Conservation (phyloP, 2,329 filamentous ascomycete genomes). For the Colletotrichum falcatum region DNA sequence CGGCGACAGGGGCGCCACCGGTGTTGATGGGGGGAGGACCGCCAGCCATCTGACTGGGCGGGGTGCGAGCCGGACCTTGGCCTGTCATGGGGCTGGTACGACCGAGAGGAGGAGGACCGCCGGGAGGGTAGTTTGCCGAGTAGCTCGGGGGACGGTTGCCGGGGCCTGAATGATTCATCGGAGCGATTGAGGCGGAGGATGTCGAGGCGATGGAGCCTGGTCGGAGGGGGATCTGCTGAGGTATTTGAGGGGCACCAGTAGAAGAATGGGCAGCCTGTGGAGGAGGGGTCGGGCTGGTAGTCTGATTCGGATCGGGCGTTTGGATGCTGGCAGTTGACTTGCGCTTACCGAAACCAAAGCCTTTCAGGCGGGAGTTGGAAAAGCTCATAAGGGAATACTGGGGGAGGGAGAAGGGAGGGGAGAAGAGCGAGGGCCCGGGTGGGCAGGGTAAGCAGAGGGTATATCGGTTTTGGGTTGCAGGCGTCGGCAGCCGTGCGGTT, state of each 20-base stretch:
- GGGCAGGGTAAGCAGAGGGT: constrained; percentile 39
- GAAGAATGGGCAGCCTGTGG: constrained; percentile 42
- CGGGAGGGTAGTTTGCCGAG: constrained; percentile 65
- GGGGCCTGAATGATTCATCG: constrained; percentile 73
- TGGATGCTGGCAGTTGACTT: constrained; percentile 75
- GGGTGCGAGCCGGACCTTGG: constrained; percentile 64
- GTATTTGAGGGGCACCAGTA: constrained; percentile 61
- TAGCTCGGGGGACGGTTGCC: constrained; percentile 75
- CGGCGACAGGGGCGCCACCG: constrained; percentile 60
- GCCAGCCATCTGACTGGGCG: constrained; percentile 71
- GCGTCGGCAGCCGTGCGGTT: no score
- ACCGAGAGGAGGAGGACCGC: constrained; percentile 59
- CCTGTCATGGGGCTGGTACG: constrained; percentile 65
- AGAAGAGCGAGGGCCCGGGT: constrained; percentile 38
- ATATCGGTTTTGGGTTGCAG: constrained; percentile 38
- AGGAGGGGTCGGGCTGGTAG: constrained; percentile 54
- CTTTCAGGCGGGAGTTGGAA: constrained; percentile 83
- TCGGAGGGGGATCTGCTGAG: constrained; percentile 58
- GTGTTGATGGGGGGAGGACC: constrained; percentile 77
- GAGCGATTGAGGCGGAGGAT: constrained; percentile 60
- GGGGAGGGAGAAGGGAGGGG: constrained; percentile 34
- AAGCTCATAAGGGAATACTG: constrained; percentile 72
- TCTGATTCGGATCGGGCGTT: constrained; percentile 54
- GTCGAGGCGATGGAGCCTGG: constrained; percentile 58
- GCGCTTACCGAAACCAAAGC: constrained; percentile 85